Base-by-base conservation (phyloP, 768 basidiomycete genomes). In the Zangia roseola region DNA sequence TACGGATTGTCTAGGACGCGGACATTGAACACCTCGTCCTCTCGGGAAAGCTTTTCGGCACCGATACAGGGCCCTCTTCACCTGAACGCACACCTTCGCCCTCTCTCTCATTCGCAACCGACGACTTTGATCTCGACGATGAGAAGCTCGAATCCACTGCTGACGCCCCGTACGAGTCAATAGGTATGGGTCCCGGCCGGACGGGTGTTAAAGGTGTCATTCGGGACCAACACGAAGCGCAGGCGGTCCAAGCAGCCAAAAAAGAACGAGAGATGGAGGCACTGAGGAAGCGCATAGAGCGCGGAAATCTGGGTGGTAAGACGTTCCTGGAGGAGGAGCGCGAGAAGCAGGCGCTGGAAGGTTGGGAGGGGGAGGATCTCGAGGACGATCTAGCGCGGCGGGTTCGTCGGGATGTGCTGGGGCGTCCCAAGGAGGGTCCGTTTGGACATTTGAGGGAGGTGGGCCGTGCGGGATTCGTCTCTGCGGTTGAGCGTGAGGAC, bases 181-280 rank as follows among this genome's bases (percentile, higher is more conserved):
- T 91, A 42, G 88, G 91, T 9, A 87, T 91, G 86, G 88, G 85
- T 4, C 87, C 87, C 10, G 90, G 90, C 5, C 76, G 91, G 23
- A 93, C 91, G 6, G 91, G 91, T 19, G 91, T 92, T 40, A 93
- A 93, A 57, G 90, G 91, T 21, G 91, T 93, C 50, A 88, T 93
- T 48, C 79, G 89, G 23, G 91, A 93, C 68, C 77, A 81, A 25
- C 74, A 83, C 49, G 91, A 93, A 60, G 88, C 88, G 4, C 75
- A 71, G 20, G 67, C 72, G 42, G 61, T 82, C 19, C 73, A 78
- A 42, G 76, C 79, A n/a, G 74, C 77, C 21, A 79, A 77, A 54
- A 72, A 73, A 10, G 73, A 72, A 5, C 69, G 65, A 16, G 83
- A 87, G 47, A 63, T 82, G 26, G 75, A 79, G 30, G 77, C 74